A percentile compares a stretch with the other conserved stretches of the same genome.
These are phyloP conservation scores for Ajuga chamaepitys DNA, from an alignment of 257 asterid genomes.

Conservation along the genomic window DNA sequence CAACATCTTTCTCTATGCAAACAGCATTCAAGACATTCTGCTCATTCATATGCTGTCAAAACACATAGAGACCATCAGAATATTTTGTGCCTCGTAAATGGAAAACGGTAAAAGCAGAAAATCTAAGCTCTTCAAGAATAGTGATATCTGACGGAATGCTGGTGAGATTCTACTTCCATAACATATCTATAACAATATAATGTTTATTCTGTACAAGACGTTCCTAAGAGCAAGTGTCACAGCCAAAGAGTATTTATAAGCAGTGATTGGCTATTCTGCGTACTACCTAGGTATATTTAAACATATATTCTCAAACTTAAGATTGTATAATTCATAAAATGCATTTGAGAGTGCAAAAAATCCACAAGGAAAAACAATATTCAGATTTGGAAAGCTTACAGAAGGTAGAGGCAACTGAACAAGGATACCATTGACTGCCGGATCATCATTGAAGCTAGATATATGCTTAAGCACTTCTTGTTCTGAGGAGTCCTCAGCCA, in stretches of 20 bases:
- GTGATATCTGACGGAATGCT: background rate
- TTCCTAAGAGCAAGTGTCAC: too few species aligned
- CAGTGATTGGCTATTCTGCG: background rate
- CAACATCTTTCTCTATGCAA: conserved; percentile 90
- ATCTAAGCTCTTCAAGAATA: background rate
- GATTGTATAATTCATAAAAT: background rate
- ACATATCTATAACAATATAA: background rate
- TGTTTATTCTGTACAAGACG: background rate
- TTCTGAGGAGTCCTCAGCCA: conserved; percentile 67
- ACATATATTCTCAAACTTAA: background rate
- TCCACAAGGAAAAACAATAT: background rate
- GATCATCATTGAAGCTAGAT: conserved; percentile 61
- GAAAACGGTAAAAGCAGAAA: background rate
- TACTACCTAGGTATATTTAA: background rate
- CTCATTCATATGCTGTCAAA: conserved; percentile 78
- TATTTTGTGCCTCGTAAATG: background rate
- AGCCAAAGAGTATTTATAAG: too few species aligned
- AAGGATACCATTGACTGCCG: conserved; percentile 85
- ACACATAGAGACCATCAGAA: conserved; percentile 5
- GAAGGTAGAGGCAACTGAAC: conserved; percentile 96
- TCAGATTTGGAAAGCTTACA: conserved; percentile 36
- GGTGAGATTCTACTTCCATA: background rate
- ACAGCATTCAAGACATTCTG: conserved; percentile 73
- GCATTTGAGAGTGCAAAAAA: background rate
- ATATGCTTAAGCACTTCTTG: conserved; percentile 71